Evolutionary conservation across 306 rosid species (phyloP).

Genomic region (Lathyrus tuberosus): DNA sequence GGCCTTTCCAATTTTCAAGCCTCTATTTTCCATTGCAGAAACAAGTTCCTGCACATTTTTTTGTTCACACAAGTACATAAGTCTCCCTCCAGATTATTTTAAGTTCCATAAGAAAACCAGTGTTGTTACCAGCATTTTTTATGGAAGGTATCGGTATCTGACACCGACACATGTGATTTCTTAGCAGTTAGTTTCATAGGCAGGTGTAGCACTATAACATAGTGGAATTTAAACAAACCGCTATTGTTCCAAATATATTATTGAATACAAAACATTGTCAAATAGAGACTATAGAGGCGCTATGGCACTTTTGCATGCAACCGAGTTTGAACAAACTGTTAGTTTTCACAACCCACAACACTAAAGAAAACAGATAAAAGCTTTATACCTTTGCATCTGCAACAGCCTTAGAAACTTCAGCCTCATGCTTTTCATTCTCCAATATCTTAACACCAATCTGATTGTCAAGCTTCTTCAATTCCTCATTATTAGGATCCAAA

Average conservation of each 20-base stretch:
- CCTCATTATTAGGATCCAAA: constrained; percentile 72
- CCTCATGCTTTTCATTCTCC: constrained; percentile 71
- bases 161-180: no score
- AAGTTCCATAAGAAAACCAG: neutral
- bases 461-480: constrained; percentile 62
- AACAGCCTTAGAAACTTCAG: constrained; percentile 67
- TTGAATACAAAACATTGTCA: neutral
- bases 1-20: constrained; percentile 80
- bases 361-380: constrained; percentile 21
- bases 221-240: neutral
- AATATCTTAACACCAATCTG: constrained; percentile 62
- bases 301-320: neutral
- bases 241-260: neutral
- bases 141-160: no score
- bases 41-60: constrained; percentile 63
- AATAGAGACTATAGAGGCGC: neutral
- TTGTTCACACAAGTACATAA: constrained; percentile 35
- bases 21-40: constrained; percentile 64
- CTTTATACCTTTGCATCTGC: constrained; percentile 64
- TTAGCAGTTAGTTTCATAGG: no score
- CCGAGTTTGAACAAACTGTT: neutral
- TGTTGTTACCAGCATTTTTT: neutral
- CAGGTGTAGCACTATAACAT: neutral
- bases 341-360: neutral
- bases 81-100: constrained; percentile 21